Evolutionary conservation across 2,329 filamentous ascomycete genomes (phyloP).

Genomic region (Trichoderma citrinoviride): DNA sequence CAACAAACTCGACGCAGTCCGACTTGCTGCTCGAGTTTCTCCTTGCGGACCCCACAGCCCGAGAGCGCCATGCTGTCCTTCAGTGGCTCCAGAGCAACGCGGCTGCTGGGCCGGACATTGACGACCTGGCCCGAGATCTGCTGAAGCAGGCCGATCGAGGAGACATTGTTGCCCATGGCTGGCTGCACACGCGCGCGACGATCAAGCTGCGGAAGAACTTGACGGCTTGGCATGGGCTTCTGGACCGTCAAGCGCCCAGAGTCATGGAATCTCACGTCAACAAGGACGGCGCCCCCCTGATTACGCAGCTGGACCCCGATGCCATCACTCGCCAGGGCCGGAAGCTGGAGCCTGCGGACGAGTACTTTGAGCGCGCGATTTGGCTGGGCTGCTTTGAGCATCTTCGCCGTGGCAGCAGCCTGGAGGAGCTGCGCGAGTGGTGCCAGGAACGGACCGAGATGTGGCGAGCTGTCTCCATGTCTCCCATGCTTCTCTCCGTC

Average conservation of each 20-base stretch:
- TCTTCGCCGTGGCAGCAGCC: constrained; percentile 75
- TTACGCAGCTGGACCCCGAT: constrained; percentile 91
- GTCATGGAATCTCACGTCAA: constrained; percentile 56
- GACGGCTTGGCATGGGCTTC: constrained; percentile 61
- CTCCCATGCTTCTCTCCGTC: constrained; percentile 62
- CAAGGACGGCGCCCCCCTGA: constrained; percentile 61
- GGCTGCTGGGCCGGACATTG: constrained; percentile 66
- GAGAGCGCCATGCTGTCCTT: constrained; percentile 75
- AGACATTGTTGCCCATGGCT: constrained; percentile 81
- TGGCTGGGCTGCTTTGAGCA: constrained; percentile 96
- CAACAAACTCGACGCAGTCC: constrained; percentile 25
- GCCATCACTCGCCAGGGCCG: constrained; percentile 76
- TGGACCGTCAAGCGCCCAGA: constrained; percentile 61
- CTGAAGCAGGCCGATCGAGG: constrained; percentile 74
- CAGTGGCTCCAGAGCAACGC: constrained; percentile 84
- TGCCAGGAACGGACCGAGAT: constrained; percentile 80
- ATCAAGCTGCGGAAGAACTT: constrained; percentile 89
- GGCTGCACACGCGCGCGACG: constrained; percentile 84
- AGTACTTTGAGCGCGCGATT: constrained; percentile 83
- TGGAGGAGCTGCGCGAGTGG: constrained; percentile 77
- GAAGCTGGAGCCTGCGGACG: constrained; percentile 75
- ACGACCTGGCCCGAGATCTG: constrained; percentile 71
- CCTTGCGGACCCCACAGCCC: constrained; percentile 66
- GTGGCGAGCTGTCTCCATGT: constrained; percentile 84
- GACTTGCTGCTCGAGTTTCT: constrained; percentile 68